Evolutionary conservation across 192 early-diverging fungal genomes (phyloP).

Genomic region (Oehlia diaphana): DNA sequence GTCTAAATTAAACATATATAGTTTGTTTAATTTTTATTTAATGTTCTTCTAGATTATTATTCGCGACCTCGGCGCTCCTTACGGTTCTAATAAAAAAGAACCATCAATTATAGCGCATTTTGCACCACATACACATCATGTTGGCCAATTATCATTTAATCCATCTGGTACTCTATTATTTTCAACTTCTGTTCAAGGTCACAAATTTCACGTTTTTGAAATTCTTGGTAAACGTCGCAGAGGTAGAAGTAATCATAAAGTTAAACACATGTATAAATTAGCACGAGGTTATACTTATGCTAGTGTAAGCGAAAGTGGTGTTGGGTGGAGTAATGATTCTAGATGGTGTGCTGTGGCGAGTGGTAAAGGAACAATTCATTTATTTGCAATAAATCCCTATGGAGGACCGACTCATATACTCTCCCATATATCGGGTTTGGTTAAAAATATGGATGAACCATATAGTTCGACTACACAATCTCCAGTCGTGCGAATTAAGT

Average conservation of each 20-base stretch:
- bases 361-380: constrained; percentile 70
- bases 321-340: constrained; percentile 69
- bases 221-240: constrained; percentile 38
- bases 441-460: constrained; percentile 37
- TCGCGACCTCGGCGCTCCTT: constrained; percentile 41
- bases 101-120: constrained; percentile 64
- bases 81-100: constrained; percentile 25
- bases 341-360: constrained; percentile 76
- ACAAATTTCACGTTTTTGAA: constrained; percentile 72
- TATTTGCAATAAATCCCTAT: constrained; percentile 69
- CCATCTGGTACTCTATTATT: constrained; percentile 64
- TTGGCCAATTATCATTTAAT: constrained; percentile 64
- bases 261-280: constrained; percentile 63
- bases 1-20: too few species aligned
- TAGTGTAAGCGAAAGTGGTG: constrained; percentile 56
- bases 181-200: constrained; percentile 71
- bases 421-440: constrained; percentile 51
- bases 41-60: constrained; percentile 45
- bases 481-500: constrained; percentile 42
- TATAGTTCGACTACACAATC: constrained; percentile 28
- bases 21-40: background rate
- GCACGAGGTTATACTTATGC: constrained; percentile 81
- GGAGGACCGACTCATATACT: constrained; percentile 58
- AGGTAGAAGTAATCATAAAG: constrained; percentile 1
- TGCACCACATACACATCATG: constrained; percentile 67